Conservation (phyloP, 495 filamentous ascomycete genomes). For the Aspergillus saccharolyticus region DNA sequence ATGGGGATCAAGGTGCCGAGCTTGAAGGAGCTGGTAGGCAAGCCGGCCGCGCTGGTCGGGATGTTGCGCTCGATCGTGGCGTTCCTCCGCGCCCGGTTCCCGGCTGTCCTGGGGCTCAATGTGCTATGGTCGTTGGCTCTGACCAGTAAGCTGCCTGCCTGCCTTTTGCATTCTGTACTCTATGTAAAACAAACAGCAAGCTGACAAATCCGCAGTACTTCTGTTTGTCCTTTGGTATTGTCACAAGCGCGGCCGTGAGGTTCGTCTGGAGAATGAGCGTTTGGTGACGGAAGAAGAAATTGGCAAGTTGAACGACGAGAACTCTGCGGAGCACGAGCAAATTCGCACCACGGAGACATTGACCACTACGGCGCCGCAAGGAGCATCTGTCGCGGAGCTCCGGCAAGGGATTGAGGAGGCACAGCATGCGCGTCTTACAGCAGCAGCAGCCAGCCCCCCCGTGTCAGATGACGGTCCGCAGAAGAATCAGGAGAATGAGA, state of each 20-base stretch:
- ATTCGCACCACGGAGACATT: slow-evolving; percentile 41
- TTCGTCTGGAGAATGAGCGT: slow-evolving; percentile 67
- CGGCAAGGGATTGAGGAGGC: slow-evolving; percentile 39
- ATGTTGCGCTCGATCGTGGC: slow-evolving; percentile 83
- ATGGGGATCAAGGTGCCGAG: slow-evolving; percentile 51
- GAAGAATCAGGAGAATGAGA: slow-evolving; percentile 11
- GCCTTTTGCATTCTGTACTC: background rate
- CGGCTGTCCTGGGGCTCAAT: slow-evolving; percentile 78
- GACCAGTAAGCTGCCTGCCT: slow-evolving; percentile 55
- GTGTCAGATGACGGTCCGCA: background rate
- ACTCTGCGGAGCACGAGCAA: slow-evolving; percentile 19
- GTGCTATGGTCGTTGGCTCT: slow-evolving; percentile 80
- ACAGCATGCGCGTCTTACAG: slow-evolving; percentile 29
- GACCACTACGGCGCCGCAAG: slow-evolving; percentile 43
- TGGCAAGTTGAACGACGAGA: slow-evolving; percentile 34
- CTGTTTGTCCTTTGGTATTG: slow-evolving; percentile 96
- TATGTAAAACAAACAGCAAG: slow-evolving; percentile 2
- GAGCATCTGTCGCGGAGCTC: slow-evolving; percentile 38
- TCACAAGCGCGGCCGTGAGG: slow-evolving; percentile 86
- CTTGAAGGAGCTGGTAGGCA: slow-evolving; percentile 75
- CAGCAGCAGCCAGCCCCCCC: slow-evolving; percentile 6
- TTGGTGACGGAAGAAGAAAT: slow-evolving; percentile 48
- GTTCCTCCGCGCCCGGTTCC: slow-evolving; percentile 76
- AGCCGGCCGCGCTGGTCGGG: slow-evolving; percentile 74
- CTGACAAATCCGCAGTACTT: slow-evolving; percentile 54